phyloP scores from a whole-genome alignment of 2,329 filamentous ascomycete genomes.

The Aspergillus niger region DNA sequence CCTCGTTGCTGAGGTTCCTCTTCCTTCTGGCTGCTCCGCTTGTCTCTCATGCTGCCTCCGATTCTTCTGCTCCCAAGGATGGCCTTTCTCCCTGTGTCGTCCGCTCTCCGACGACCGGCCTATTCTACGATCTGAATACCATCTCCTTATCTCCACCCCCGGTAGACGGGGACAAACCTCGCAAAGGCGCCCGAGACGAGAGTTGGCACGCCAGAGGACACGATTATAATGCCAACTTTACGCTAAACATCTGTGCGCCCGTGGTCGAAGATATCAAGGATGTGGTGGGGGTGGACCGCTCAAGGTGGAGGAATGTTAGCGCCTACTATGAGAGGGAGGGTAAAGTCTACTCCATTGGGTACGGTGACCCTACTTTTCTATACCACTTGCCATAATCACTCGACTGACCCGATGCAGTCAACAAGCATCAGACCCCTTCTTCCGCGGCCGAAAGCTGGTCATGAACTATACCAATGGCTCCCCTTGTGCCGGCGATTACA shows the following conservation, averaged over 20 bases:
- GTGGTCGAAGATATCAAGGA: conserved; percentile 51
- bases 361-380: conserved; percentile 20
- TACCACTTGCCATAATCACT: not conserved
- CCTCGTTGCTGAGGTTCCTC: conserved; percentile 32
- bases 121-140: conserved; percentile 65
- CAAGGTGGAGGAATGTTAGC: conserved; percentile 50
- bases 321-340: conserved; percentile 50
- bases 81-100: conserved; percentile 62
- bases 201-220: conserved; percentile 54
- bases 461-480: conserved; percentile 77
- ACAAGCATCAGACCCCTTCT: conserved; percentile 48
- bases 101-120: conserved; percentile 60
- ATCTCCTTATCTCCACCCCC: conserved; percentile 56
- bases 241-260: conserved; percentile 53
- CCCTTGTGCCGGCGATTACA: conserved; percentile 56
- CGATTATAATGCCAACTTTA: conserved; percentile 54
- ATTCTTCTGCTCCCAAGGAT: conserved; percentile 45
- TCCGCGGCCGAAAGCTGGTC: conserved; percentile 63
- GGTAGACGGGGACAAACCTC: conserved; percentile 41
- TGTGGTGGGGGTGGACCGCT: conserved; percentile 48
- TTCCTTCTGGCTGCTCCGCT: conserved; percentile 38
- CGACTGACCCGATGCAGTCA: conserved; percentile 29
- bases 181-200: conserved; percentile 41
- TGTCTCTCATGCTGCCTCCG: conserved; percentile 37
- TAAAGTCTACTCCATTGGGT: conserved; percentile 52